Conservation (phyloP, 768 basidiomycete species). For the Jaapia argillacea region DNA sequence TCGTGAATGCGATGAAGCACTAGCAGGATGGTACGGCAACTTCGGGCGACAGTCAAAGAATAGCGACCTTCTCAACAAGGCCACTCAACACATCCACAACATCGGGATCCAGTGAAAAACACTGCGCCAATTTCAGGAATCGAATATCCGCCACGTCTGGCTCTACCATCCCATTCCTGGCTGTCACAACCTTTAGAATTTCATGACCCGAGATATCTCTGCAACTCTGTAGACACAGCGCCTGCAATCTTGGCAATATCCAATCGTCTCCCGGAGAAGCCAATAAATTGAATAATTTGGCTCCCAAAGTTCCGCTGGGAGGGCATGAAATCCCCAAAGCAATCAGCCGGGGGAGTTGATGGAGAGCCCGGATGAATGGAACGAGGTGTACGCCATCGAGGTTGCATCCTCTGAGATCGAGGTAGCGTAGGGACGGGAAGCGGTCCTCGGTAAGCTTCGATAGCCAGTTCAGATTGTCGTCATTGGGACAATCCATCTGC, state of each 20-base stretch:
- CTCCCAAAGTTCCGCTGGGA: slow-evolving; percentile 13
- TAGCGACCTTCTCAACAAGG: no score
- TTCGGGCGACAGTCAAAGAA: no score
- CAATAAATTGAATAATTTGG: slow-evolving; percentile 19
- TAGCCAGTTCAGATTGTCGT: slow-evolving; percentile 21
- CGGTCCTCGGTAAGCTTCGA: slow-evolving; percentile 9
- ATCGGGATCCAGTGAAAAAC: slow-evolving; percentile 15
- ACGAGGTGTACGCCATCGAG: slow-evolving; percentile 19
- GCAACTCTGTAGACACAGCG: slow-evolving; percentile 18
- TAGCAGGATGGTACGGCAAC: no score
- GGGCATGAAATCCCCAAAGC: slow-evolving; percentile 19
- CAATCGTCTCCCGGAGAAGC: slow-evolving; percentile 13
- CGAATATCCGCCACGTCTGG: slow-evolving; percentile 13
- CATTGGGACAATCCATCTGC: slow-evolving; percentile 14
- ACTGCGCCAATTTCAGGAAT: slow-evolving; percentile 16
- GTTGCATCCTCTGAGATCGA: slow-evolving; percentile 20
- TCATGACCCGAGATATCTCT: slow-evolving; percentile 20
- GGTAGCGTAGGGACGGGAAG: slow-evolving; percentile 15
- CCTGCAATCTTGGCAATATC: slow-evolving; percentile 18
- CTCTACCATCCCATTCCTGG: slow-evolving; percentile 11
- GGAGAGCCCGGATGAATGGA: slow-evolving; percentile 18
- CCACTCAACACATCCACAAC: slow-evolving; percentile 13
- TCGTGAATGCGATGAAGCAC: no score
- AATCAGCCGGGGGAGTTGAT: slow-evolving; percentile 18
- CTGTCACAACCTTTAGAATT: slow-evolving; percentile 14